These are phyloP conservation scores for Suillus ampliporus DNA, from an alignment of 768 basidiomycete species.

Conservation along the genomic window DNA sequence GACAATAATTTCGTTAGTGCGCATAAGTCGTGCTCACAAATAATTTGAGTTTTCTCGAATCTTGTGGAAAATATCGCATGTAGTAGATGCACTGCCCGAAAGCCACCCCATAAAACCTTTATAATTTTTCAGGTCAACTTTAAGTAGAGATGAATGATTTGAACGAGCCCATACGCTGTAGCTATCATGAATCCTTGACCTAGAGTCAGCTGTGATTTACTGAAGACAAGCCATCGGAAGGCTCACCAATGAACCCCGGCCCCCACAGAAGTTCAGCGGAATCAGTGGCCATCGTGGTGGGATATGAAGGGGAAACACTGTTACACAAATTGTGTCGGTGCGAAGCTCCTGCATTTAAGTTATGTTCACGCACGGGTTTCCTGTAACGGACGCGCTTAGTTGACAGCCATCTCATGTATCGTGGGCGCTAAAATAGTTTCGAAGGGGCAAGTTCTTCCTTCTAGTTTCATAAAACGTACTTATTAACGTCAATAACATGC, in stretches of 20 bases:
- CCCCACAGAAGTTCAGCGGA: conserved; percentile 10
- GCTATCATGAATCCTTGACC: conserved; percentile 19
- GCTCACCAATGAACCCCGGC: conserved; percentile 24
- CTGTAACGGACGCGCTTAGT: no score
- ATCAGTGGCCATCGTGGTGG: conserved; percentile 12
- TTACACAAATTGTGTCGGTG: no score
- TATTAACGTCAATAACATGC: no score
- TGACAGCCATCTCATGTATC: no score
- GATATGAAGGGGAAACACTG: neutral
- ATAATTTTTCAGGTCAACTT: neutral
- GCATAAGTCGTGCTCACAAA: conserved; percentile 17
- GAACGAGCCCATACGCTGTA: conserved; percentile 17
- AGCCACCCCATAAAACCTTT: conserved; percentile 25
- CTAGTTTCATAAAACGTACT: no score
- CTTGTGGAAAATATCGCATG: conserved; percentile 22
- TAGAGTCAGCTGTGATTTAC: neutral
- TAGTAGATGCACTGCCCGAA: conserved; percentile 26
- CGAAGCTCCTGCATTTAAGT: no score
- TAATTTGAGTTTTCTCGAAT: conserved; percentile 14
- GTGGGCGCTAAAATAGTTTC: no score
- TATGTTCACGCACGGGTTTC: no score
- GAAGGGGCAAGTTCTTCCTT: no score
- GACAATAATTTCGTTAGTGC: neutral
- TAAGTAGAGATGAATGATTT: neutral
- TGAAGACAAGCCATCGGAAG: neutral